Conservation (phyloP, 495 filamentous ascomycete species). For the Aspergillus avenaceus region DNA sequence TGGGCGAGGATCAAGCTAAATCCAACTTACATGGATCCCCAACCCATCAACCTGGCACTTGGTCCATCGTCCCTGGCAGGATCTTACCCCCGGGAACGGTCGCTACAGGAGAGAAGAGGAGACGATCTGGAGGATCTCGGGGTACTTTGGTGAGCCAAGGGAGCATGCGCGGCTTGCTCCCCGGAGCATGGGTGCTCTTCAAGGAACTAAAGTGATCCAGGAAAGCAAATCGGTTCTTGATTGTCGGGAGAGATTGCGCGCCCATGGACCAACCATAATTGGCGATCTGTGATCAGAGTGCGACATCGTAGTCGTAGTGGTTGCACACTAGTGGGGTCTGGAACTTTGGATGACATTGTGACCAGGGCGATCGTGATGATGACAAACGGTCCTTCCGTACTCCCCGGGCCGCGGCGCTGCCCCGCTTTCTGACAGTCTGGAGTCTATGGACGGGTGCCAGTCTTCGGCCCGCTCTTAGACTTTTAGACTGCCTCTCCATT, state of each 20-base stretch:
- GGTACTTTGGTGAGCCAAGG: conserved; percentile 2
- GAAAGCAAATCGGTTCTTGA: conserved; percentile 11
- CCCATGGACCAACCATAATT: conserved; percentile 12
- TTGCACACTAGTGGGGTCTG: conserved; percentile 6
- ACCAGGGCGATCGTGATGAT: conserved; percentile 14
- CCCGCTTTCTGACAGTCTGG: conserved; percentile 6
- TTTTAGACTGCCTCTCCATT: neutral
- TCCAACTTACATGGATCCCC: conserved; percentile 5
- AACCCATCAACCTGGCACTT: conserved; percentile 12
- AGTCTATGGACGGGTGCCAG: neutral
- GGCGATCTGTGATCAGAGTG: conserved; percentile 2
- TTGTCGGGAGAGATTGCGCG: conserved; percentile 3
- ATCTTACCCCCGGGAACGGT: conserved; percentile 4
- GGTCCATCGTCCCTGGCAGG: conserved; percentile 3
- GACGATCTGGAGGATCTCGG: neutral
- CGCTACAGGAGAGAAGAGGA: neutral
- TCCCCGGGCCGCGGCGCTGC: conserved; percentile 14
- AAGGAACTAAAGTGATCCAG: conserved; percentile 4
- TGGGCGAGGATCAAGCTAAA: neutral
- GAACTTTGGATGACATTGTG: conserved; percentile 13
- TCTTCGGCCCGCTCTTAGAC: neutral
- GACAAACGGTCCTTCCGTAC: conserved; percentile 16
- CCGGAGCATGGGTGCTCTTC: neutral
- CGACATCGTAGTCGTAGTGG: conserved; percentile 1
- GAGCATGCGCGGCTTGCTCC: neutral